Base-by-base conservation (phyloP, 2,329 filamentous ascomycete genomes). In the Talaromyces albobiverticillius region DNA sequence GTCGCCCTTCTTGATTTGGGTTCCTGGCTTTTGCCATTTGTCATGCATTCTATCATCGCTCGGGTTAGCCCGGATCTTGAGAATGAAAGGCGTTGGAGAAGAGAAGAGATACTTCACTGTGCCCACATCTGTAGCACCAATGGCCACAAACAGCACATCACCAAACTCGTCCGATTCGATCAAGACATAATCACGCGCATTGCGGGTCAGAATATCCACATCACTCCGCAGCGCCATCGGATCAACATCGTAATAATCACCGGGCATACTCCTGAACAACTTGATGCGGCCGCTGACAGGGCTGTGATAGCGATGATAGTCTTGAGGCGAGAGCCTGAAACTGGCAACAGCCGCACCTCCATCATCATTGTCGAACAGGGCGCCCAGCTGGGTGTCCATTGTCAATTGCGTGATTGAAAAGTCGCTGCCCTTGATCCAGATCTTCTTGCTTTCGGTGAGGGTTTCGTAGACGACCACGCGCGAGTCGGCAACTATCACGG, bases 301-400 rank as follows among this genome's bases (percentile, higher is more conserved):
- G 3, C 68, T 70, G 61, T 77, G 75, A 57, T 72, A 78, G 4
- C 75, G 67, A 58, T 78, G 75, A 55, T 77, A 77, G 59, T 77
- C 74, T 63, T 77, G 74, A 10, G 73, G 73, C 23, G 67, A 71
- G 2, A 78, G 61, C 4, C 72, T 66, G 53, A 75, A 76, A 52
- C 71, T 74, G 4, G 73, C 74, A 8, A 77, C 62, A 0, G 69
- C 62, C n/a, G n/a, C n/a, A n/a, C n/a, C n/a, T n/a, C n/a, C n/a
- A n/a, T n/a, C n/a, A 1, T 67, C 71, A 14, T 70, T 63, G 4
- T 61, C 60, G 53, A 71, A 77, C 67, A 69, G 0, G 71, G 57
- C 10, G 70, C 59, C 26, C 57, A 29, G 26, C 10, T 29, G 26
- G 5, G 5, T 59, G 51, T 72, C 69, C 54, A 67, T 67, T 7